Evolutionary conservation across 1,284 basidiomycete genomes (phyloP).

Genomic region (Pascua guehoae): DNA sequence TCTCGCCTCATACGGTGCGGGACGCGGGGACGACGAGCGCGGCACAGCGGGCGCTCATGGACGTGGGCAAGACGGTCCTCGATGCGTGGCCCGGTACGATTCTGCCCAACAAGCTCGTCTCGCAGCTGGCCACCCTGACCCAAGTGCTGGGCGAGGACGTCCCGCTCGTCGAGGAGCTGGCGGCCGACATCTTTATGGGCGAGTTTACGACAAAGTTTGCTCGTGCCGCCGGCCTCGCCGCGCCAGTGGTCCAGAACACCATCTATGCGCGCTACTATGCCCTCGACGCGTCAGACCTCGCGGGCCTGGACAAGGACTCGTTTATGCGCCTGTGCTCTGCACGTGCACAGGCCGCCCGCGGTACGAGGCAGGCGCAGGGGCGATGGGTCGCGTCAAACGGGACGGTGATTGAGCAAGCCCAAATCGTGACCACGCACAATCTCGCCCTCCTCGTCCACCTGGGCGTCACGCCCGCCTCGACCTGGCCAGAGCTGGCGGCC

Average conservation of each 20-base stretch:
- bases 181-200: conserved; percentile 12
- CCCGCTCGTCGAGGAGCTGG: conserved; percentile 7
- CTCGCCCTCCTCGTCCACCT: not conserved
- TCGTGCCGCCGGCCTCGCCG: not conserved
- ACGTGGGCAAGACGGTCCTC: not conserved
- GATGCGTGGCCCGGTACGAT: conserved; percentile 8
- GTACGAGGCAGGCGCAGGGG: not conserved
- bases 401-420: conserved; percentile 9
- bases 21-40: not conserved
- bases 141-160: not conserved
- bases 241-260: not conserved
- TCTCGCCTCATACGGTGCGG: not conserved
- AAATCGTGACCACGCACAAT: conserved; percentile 14
- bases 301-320: not conserved
- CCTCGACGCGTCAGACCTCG: not conserved
- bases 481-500: not conserved
- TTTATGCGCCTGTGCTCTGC: conserved; percentile 1
- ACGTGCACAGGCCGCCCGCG: not conserved
- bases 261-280: conserved; percentile 4
- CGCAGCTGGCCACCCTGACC: conserved; percentile 3
- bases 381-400: not conserved
- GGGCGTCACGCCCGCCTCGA: not conserved
- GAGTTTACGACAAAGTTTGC: conserved; percentile 7
- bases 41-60: not conserved
- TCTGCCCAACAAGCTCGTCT: conserved; percentile 7